Percentiles rank a stretch among this genome's conserved stretches.
phyloP scores from a whole-genome alignment of 2,329 filamentous ascomycete species.

The Aspergillus sp. region DNA sequence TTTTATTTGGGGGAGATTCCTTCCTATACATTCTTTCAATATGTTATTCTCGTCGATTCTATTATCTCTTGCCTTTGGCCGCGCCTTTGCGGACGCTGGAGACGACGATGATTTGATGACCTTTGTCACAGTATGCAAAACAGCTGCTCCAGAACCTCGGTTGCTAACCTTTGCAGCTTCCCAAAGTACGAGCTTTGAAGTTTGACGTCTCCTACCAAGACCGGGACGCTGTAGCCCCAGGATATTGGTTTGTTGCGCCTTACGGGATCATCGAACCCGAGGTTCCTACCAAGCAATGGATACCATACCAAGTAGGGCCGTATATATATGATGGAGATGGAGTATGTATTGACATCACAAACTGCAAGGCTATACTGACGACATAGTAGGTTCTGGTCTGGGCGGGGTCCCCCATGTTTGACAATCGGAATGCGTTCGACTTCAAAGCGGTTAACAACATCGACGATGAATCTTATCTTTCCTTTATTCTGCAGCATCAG shows the following conservation, averaged over 20 bases:
- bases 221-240: constrained; percentile 34
- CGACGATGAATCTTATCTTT: constrained; percentile 46
- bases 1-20: constrained; percentile 11
- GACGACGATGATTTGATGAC: constrained; percentile 34
- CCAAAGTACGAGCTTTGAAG: constrained; percentile 24
- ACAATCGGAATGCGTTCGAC: constrained; percentile 50
- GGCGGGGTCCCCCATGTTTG: constrained; percentile 47
- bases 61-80: constrained; percentile 24
- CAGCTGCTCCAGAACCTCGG: not conserved
- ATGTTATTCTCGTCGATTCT: constrained; percentile 27
- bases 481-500: constrained; percentile 42
- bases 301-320: constrained; percentile 47
- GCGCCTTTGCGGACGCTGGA: constrained; percentile 23
- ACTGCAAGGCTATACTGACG: constrained; percentile 6
- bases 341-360: constrained; percentile 23
- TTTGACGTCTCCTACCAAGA: constrained; percentile 30
- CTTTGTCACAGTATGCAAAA: constrained; percentile 30
- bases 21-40: constrained; percentile 31
- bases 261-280: constrained; percentile 34
- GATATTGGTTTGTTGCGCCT: constrained; percentile 52
- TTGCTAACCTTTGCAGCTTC: constrained; percentile 21
- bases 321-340: constrained; percentile 53
- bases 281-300: constrained; percentile 25
- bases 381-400: constrained; percentile 41
- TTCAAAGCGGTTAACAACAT: constrained; percentile 47